phyloP scores from a whole-genome alignment of 106 monocot species.

The Dactylorhiza incarnata region DNA sequence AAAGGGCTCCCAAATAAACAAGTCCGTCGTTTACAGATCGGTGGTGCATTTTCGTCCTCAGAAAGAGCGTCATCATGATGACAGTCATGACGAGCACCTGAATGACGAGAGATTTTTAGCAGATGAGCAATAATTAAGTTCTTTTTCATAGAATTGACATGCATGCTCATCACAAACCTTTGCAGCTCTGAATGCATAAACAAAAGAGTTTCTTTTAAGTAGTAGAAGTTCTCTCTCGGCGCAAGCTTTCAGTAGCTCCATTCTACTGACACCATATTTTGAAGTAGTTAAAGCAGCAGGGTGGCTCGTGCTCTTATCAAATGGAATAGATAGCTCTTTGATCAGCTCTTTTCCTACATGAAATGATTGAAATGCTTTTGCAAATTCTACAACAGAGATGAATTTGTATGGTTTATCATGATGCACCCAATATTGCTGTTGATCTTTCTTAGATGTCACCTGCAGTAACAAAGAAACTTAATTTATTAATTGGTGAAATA shows the following conservation, averaged over 20 bases:
- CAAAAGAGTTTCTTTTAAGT: conserved; percentile 15
- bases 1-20: conserved; percentile 7
- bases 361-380: conserved; percentile 16
- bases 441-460: conserved; percentile 54
- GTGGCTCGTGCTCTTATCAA: conserved; percentile 12
- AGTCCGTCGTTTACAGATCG: conserved; percentile 2
- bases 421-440: conserved; percentile 33
- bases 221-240: conserved; percentile 6
- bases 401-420: conserved; percentile 21
- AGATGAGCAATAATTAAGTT: not conserved
- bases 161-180: conserved; percentile 4
- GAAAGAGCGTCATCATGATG: conserved; percentile 8
- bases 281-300: conserved; percentile 12
- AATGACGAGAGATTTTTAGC: not conserved
- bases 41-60: conserved; percentile 1
- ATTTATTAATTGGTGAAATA: not conserved
- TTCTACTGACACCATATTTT: conserved; percentile 12
- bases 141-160: not conserved
- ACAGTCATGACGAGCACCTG: conserved; percentile 10
- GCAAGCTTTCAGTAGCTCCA: conserved; percentile 12
- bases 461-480: not conserved
- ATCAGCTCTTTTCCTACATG: conserved; percentile 6
- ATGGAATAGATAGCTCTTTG: conserved; percentile 7
- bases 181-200: conserved; percentile 1
- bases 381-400: conserved; percentile 20